Percentiles rank a stretch among this genome's conserved stretches.
Evolutionary conservation across 257 asterid species (phyloP).

Genomic region (Jacaranda mimosifolia): DNA sequence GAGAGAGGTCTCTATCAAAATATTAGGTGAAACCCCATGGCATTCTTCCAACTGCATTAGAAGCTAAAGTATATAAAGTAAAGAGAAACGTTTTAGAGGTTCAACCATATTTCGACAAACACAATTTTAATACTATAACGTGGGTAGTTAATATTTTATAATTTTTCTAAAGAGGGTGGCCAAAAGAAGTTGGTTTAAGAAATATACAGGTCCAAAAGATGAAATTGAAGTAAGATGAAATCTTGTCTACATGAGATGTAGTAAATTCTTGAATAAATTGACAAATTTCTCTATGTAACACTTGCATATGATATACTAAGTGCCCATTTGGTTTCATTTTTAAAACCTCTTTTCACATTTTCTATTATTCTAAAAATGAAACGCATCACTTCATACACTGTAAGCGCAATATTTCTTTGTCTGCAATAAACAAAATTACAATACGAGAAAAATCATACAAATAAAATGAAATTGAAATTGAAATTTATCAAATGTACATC

Average conservation of each 20-base stretch:
- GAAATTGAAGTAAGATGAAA: background rate
- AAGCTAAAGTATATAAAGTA: background rate
- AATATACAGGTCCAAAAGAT: background rate
- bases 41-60: background rate
- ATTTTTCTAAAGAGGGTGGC: background rate
- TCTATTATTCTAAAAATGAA: too few species aligned
- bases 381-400: too few species aligned
- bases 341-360: too few species aligned
- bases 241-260: background rate
- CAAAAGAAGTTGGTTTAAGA: background rate
- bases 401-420: too few species aligned
- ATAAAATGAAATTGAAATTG: too few species aligned
- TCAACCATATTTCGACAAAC: slow-evolving; percentile 11
- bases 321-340: too few species aligned
- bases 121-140: background rate
- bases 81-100: background rate
- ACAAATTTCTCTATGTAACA: background rate
- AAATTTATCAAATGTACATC: too few species aligned
- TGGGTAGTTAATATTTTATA: background rate
- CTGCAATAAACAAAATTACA: too few species aligned
- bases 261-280: background rate
- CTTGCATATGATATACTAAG: background rate
- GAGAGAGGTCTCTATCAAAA: slow-evolving; percentile 8
- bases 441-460: too few species aligned
- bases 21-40: slow-evolving; percentile 1